phyloP scores from a whole-genome alignment of 352 stramenopile species.

The Phytophthora kernoviae region DNA sequence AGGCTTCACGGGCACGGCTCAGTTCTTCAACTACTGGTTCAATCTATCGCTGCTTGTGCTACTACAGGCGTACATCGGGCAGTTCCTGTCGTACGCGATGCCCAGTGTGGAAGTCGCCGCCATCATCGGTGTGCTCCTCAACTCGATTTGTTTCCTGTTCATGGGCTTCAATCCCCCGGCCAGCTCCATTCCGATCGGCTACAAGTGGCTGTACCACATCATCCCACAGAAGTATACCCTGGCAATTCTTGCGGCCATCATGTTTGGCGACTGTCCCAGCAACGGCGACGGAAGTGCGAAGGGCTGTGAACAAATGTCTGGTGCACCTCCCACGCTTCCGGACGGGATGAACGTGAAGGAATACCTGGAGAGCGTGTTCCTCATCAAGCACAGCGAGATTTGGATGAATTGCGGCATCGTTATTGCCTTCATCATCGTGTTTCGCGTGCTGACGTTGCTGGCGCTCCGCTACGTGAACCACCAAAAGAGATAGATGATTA shows the following conservation, averaged over 20 bases:
- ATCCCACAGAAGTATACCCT: neutral
- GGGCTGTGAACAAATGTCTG: neutral
- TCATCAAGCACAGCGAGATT: neutral
- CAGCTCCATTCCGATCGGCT: neutral
- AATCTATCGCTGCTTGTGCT: constrained; percentile 29
- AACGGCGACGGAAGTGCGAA: neutral
- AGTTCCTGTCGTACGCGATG: constrained; percentile 24
- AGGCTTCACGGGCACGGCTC: neutral
- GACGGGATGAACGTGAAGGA: neutral
- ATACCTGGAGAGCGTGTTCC: neutral
- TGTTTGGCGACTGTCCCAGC: neutral
- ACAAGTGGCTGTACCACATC: constrained; percentile 2
- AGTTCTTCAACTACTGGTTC: constrained; percentile 51
- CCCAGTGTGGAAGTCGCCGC: neutral
- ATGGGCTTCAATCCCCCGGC: neutral
- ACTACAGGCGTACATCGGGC: constrained; percentile 31
- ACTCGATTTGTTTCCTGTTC: neutral
- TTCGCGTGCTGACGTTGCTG: constrained; percentile 84
- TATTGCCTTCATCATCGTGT: constrained; percentile 23
- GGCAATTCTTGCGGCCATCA: neutral
- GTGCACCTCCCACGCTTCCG: neutral
- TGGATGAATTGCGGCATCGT: neutral
- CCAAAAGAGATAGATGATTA: constrained; percentile 1
- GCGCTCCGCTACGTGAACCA: constrained; percentile 12
- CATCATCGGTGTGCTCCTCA: neutral